Evolutionary conservation across 805 yeast species (phyloP).

Genomic region (Saccharomycopsis sp.): DNA sequence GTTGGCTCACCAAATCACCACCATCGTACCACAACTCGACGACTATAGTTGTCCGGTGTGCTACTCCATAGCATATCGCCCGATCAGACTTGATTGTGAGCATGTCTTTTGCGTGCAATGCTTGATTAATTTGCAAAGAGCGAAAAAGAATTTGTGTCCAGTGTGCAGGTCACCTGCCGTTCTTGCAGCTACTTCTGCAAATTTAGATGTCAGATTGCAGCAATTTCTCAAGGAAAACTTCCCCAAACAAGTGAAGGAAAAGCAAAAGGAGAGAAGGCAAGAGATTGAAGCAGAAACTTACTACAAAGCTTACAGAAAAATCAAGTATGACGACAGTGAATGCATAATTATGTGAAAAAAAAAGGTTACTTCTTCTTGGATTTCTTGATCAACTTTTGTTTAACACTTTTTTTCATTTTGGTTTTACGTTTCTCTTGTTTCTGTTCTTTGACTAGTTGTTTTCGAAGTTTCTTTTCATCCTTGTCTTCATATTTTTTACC

Average conservation of each 20-base stretch:
- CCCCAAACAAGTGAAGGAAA: slow-evolving; percentile 58
- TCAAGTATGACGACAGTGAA: not conserved
- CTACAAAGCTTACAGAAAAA: slow-evolving; percentile 22
- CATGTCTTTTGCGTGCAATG: slow-evolving; percentile 71
- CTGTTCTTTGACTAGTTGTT: slow-evolving; percentile 66
- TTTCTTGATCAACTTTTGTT: slow-evolving; percentile 65
- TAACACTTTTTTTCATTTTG: slow-evolving; percentile 74
- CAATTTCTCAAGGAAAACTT: slow-evolving; percentile 48
- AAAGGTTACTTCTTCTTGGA: slow-evolving; percentile 31
- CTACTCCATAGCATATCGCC: slow-evolving; percentile 60
- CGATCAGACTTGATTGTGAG: slow-evolving; percentile 52
- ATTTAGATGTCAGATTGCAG: slow-evolving; percentile 48
- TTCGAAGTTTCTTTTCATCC: slow-evolving; percentile 66
- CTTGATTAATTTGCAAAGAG: slow-evolving; percentile 55
- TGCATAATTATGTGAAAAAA: slow-evolving; percentile 2
- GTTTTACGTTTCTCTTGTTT: slow-evolving; percentile 71
- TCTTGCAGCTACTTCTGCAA: slow-evolving; percentile 46
- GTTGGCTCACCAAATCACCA: slow-evolving; percentile 45
- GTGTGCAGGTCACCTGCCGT: slow-evolving; percentile 49
- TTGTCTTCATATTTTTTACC: slow-evolving; percentile 79
- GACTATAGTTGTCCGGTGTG: slow-evolving; percentile 74
- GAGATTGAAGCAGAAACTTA: slow-evolving; percentile 38
- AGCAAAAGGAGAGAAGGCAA: slow-evolving; percentile 44
- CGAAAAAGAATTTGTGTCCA: slow-evolving; percentile 48
- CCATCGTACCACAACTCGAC: slow-evolving; percentile 61